Percentiles rank a stretch among this genome's conserved stretches.
These are phyloP conservation scores for Penicillium canariense DNA, from an alignment of 495 filamentous ascomycete genomes.

Conservation along the genomic window DNA sequence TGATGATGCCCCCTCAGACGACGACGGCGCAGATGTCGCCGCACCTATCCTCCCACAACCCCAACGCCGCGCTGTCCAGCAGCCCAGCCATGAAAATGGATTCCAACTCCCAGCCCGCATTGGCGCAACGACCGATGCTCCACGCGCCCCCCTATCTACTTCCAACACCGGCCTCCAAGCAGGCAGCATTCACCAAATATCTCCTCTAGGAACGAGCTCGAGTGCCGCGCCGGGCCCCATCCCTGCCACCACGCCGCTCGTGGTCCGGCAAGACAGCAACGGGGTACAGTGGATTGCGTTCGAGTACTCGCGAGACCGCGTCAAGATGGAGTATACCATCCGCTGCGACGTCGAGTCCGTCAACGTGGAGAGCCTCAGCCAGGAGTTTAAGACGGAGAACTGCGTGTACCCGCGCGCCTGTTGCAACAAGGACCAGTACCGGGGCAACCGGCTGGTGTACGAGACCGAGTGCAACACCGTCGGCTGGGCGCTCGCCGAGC, in stretches of 20 bases:
- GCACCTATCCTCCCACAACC: conserved; percentile 47
- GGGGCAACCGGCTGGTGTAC: conserved; percentile 90
- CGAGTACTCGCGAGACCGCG: conserved; percentile 93
- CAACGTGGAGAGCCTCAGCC: conserved; percentile 76
- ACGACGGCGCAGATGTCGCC: conserved; percentile 52
- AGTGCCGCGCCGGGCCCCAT: conserved; percentile 97
- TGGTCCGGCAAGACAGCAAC: conserved; percentile 92
- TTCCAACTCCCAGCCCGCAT: conserved; percentile 47
- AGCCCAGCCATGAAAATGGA: conserved; percentile 40
- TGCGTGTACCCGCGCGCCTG: conserved; percentile 97
- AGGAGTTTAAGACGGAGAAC: conserved; percentile 95
- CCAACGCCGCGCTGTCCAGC: conserved; percentile 37
- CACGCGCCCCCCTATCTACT: conserved; percentile 40
- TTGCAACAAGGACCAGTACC: conserved; percentile 92
- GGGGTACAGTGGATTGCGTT: conserved; percentile 99
- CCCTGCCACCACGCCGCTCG: conserved; percentile 93
- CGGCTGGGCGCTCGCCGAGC: conserved; percentile 90
- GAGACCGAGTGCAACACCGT: conserved; percentile 99
- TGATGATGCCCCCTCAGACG: conserved; percentile 69
- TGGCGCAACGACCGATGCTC: conserved; percentile 38
- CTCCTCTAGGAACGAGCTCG: conserved; percentile 58
- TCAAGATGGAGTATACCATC: conserved; percentile 99
- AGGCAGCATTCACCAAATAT: conserved; percentile 45
- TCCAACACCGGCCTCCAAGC: conserved; percentile 55
- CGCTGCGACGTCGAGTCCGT: conserved; percentile 97